Base-by-base conservation (phyloP, 2,329 filamentous ascomycete species). In the Colletotrichum musicola region DNA sequence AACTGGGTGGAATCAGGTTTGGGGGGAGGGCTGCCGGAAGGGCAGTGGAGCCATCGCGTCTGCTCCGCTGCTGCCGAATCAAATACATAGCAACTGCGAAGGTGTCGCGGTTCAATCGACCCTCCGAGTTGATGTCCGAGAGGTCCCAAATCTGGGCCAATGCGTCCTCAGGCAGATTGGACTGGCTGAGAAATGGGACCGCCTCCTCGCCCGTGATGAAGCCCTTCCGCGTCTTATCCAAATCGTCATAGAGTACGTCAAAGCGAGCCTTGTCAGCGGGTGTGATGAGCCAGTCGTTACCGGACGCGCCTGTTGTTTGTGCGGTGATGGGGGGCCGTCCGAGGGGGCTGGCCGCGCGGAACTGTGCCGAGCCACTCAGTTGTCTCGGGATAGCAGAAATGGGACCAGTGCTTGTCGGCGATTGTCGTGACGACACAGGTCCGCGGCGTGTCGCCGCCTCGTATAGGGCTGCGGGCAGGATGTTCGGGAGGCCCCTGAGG, bases 51-150 rank as follows among this genome's bases (percentile, higher is more conserved):
- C 86, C 84, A 64, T 91, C 89, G 65, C 89, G 89, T 71, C 90
- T 92, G 72, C 88, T 92, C 62, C 95, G 88, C 78, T 98, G 95
- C 78, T 97, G 93, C 70, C 95, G 89, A 74, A 99, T 98, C 58
- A 99, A 85, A 77, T 97, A 97, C 95, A 99, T 98, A 61, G 96
- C 95, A 54, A 99, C 94, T 0, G 96, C 94, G 77, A 99, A 99
- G 74, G 97, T 95, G 73, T 99, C 96, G 74, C 89, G 90, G 54
- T 88, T 94, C 64, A 99, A 84, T 65, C 92, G 91, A 12, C 96
- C 96, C 73, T 95, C 92, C 7, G 94, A 96, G 76, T 93, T 94
- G 80, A 98, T 94, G 80, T 99, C 96, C 14, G 96, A 92, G 35
- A 99, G 88, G 78, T 99, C 96, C 96, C 96, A 99, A 71, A 99